Percentiles rank a stretch among this genome's conserved stretches.
Conservation (phyloP, 2,329 filamentous ascomycete species). For the Hymenoscyphus salicellus region DNA sequence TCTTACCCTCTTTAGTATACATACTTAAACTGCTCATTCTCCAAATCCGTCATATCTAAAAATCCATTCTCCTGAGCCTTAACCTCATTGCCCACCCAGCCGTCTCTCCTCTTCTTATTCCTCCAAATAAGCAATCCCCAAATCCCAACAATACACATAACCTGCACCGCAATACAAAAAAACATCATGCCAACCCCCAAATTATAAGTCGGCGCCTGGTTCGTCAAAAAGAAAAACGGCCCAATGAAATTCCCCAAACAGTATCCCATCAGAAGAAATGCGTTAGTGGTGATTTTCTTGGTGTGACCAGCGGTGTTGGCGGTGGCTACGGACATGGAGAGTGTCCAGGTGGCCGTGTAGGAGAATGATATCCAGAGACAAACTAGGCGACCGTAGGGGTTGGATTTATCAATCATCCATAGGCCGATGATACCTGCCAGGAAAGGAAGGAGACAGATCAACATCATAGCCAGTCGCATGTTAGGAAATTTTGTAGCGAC, state of each 20-base stretch:
- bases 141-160: background rate
- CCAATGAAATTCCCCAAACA: background rate
- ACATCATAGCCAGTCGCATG: background rate
- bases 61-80: conserved; percentile 1
- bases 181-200: background rate
- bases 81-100: background rate
- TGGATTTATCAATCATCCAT: background rate
- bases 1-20: background rate
- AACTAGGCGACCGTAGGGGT: background rate
- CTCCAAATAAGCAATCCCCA: background rate
- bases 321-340: conserved; percentile 28
- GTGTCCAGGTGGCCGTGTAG: background rate
- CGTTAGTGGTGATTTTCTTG: conserved; percentile 45
- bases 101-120: conserved; percentile 1
- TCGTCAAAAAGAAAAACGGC: background rate
- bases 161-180: background rate
- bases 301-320: conserved; percentile 43
- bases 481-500: background rate
- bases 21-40: conserved; percentile 2
- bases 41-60: conserved; percentile 3
- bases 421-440: background rate
- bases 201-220: background rate
- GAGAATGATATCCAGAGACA: background rate
- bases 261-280: conserved; percentile 58
- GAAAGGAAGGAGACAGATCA: background rate